phyloP scores from a whole-genome alignment of 2,329 filamentous ascomycete genomes.

The Emydomyces testavorans region DNA sequence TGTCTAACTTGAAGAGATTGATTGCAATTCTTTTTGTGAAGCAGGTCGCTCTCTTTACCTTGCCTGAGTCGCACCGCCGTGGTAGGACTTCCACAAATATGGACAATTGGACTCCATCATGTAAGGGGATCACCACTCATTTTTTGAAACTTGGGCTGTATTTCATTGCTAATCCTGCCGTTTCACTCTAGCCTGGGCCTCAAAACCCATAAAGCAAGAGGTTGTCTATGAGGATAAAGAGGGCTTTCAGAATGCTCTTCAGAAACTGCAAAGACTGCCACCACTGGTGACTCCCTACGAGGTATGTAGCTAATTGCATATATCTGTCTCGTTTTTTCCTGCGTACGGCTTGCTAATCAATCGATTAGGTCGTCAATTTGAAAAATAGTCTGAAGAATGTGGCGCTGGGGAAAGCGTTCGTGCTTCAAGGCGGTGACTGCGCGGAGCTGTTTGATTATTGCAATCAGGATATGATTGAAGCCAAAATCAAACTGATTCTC shows the following conservation, averaged over 20 bases:
- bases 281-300: constrained; percentile 39
- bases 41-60: background rate
- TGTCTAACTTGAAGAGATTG: too few relatives aligned
- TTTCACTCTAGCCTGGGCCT: constrained; percentile 29
- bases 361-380: constrained; percentile 56
- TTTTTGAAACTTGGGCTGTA: too few relatives aligned
- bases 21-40: too few relatives aligned
- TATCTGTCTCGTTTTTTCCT: background rate
- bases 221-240: constrained; percentile 36
- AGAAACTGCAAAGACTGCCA: constrained; percentile 36
- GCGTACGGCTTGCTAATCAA: constrained; percentile 9
- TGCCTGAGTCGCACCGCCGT: background rate
- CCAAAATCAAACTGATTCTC: constrained; percentile 89
- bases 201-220: constrained; percentile 38
- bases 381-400: constrained; percentile 72
- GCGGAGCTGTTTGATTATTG: constrained; percentile 98
- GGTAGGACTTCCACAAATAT: background rate
- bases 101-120: constrained; percentile 17
- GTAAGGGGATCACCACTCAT: constrained; percentile 23
- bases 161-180: background rate
- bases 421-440: constrained; percentile 93
- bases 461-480: constrained; percentile 74
- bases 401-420: constrained; percentile 78
- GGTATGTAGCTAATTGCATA: constrained; percentile 17
- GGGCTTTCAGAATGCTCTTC: constrained; percentile 31